phyloP scores from a whole-genome alignment of 495 filamentous ascomycete species.

The Filosporella fistucella region DNA sequence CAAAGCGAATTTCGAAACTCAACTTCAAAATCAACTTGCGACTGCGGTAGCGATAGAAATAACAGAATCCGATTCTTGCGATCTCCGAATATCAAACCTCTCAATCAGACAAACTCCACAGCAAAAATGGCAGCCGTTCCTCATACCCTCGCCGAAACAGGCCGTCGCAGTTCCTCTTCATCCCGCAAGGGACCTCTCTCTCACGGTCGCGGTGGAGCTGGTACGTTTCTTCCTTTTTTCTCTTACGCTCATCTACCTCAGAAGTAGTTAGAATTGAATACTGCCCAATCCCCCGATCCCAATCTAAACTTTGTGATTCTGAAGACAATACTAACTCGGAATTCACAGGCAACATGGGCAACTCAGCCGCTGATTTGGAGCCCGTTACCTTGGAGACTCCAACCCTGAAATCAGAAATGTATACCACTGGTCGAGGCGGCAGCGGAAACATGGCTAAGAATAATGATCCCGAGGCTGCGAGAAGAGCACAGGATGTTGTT shows the following conservation, averaged over 20 bases:
- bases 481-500: conserved; percentile 76
- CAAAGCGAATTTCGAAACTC: background rate
- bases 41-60: background rate
- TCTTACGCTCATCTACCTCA: background rate
- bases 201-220: conserved; percentile 18
- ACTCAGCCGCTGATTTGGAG: conserved; percentile 39
- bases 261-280: background rate
- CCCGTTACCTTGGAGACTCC: conserved; percentile 71
- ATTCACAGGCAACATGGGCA: conserved; percentile 67
- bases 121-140: conserved; percentile 6
- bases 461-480: conserved; percentile 64
- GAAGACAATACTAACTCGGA: background rate
- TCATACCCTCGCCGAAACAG: background rate
- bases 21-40: background rate
- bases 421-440: conserved; percentile 69
- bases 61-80: background rate
- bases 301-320: background rate
- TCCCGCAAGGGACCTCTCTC: conserved; percentile 1
- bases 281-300: background rate
- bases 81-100: background rate
- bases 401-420: conserved; percentile 72
- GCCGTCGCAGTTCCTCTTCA: conserved; percentile 2
- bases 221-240: conserved; percentile 4
- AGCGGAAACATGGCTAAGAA: conserved; percentile 70
- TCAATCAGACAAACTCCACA: background rate